phyloP scores from a whole-genome alignment of 768 basidiomycete species.

The Suillus discolor region DNA sequence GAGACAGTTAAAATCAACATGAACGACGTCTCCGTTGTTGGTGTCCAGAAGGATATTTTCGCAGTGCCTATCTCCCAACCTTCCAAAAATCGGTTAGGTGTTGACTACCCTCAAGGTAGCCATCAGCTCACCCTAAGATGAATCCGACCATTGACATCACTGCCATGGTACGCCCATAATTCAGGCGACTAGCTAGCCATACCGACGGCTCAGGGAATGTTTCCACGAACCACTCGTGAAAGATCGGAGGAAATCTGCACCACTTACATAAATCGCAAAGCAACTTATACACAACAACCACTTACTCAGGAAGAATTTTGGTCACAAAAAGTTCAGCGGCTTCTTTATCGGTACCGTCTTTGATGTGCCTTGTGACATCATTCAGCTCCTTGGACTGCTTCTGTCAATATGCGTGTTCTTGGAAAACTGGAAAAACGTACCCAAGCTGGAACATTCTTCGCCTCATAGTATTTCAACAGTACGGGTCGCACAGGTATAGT shows the following conservation, averaged over 20 bases:
- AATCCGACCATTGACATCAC: constrained; percentile 99
- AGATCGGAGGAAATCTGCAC: constrained; percentile 75
- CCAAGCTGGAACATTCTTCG: constrained; percentile 47
- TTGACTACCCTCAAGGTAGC: too few relatives aligned
- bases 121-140: constrained; percentile 75
- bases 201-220: constrained; percentile 96
- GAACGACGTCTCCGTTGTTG: constrained; percentile 87
- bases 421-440: constrained; percentile 36
- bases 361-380: constrained; percentile 51
- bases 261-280: background rate
- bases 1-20: constrained; percentile 97
- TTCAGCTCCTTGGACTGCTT: constrained; percentile 47
- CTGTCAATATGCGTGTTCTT: background rate
- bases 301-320: constrained; percentile 62
- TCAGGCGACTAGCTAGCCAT: constrained; percentile 88
- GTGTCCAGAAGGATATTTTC: constrained; percentile 95
- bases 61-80: constrained; percentile 96
- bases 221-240: constrained; percentile 97
- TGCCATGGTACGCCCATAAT: constrained; percentile 86
- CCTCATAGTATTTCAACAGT: constrained; percentile 66
- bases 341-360: constrained; percentile 49
- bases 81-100: constrained; percentile 28
- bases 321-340: constrained; percentile 52
- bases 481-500: constrained; percentile 83
- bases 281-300: constrained; percentile 1